phyloP scores from a whole-genome alignment of 139 green algal species.

The Chlamydomonas sp. region DNA sequence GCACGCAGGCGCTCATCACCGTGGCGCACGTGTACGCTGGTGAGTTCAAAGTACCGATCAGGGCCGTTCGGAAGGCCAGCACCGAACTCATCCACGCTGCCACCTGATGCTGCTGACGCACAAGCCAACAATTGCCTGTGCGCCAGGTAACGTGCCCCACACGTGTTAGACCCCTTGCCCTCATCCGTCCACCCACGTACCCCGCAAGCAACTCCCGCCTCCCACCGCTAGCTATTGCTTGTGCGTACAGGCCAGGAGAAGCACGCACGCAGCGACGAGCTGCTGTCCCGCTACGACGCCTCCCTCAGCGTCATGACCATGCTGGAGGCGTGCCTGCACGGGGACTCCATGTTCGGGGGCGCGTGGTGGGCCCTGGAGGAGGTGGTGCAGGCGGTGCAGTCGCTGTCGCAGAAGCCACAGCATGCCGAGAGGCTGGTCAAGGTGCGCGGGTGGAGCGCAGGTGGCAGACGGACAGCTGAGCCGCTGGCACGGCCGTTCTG shows the following conservation, averaged over 20 bases:
- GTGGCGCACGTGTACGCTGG: constrained; percentile 11
- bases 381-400: constrained; percentile 19
- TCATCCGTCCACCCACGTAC: too few relatives aligned
- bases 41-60: neutral
- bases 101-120: too few relatives aligned
- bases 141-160: too few relatives aligned
- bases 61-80: too few relatives aligned
- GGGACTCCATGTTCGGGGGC: constrained; percentile 2
- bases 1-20: constrained; percentile 20
- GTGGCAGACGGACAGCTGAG: neutral
- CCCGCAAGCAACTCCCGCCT: neutral
- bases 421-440: neutral
- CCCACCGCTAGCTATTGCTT: neutral
- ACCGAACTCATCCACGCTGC: too few relatives aligned
- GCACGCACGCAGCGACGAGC: neutral
- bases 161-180: too few relatives aligned
- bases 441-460: neutral
- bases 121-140: too few relatives aligned
- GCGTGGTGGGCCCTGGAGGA: constrained; percentile 11
- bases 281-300: constrained; percentile 1
- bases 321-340: constrained; percentile 20
- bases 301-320: neutral
- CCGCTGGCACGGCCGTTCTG: neutral
- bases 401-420: neutral
- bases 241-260: neutral